Evolutionary conservation across 257 asterid genomes (phyloP).

Genomic region (Hygrophila difformis): DNA sequence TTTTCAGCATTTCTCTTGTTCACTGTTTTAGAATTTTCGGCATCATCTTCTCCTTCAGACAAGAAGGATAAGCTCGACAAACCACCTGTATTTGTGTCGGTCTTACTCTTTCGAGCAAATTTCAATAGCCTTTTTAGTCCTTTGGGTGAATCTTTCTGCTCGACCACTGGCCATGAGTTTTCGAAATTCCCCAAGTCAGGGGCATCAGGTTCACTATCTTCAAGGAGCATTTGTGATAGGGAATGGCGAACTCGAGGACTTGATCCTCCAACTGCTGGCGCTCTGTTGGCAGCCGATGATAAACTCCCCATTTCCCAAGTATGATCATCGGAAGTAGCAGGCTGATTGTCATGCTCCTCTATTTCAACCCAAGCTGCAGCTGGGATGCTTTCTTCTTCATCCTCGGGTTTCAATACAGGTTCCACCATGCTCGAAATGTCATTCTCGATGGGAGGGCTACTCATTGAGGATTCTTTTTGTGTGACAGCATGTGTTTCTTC

Average conservation of each 20-base stretch:
- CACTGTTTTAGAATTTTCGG: constrained; percentile 54
- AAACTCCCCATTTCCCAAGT: constrained; percentile 34
- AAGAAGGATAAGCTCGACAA: constrained; percentile 72
- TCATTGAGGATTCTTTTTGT: constrained; percentile 21
- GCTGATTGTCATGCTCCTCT: constrained; percentile 62
- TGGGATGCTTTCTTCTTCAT: constrained; percentile 72
- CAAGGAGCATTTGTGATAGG: constrained; percentile 94
- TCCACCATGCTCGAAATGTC: constrained; percentile 18
- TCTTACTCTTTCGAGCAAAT: constrained; percentile 89
- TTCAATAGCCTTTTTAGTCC: constrained; percentile 92
- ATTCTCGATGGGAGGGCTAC: constrained; percentile 20
- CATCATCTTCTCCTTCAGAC: constrained; percentile 95
- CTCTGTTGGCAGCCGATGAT: constrained; percentile 23
- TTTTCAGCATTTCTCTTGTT: constrained; percentile 17
- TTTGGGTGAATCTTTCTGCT: constrained; percentile 82
- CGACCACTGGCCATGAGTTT: constrained; percentile 67
- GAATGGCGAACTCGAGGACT: constrained; percentile 95
- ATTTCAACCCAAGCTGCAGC: constrained; percentile 93
- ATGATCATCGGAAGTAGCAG: constrained; percentile 24
- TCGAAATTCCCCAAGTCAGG: constrained; percentile 95
- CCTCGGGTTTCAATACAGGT: constrained; percentile 29
- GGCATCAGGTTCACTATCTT: constrained; percentile 81
- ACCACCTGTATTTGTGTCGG: constrained; percentile 58
- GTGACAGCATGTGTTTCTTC: constrained; percentile 19
- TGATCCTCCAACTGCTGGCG: constrained; percentile 38